Conservation (phyloP, 75 land plant genomes). For the Cryptomeria japonica region DNA sequence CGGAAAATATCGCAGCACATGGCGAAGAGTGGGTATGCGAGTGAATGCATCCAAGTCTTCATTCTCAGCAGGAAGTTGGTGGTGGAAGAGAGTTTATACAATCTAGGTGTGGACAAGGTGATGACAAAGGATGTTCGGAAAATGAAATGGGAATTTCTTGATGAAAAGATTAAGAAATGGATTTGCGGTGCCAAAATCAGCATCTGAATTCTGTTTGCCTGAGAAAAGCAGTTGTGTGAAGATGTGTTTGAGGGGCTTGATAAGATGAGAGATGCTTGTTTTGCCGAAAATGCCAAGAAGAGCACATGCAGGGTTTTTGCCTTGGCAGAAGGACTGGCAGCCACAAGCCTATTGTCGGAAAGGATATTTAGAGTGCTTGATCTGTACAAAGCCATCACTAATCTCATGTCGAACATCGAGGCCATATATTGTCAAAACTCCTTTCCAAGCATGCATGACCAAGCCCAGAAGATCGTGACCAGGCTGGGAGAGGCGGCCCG, state of each 20-base stretch:
- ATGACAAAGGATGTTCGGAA: slow-evolving; percentile 26
- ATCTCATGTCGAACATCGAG: slow-evolving; percentile 49
- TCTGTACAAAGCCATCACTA: slow-evolving; percentile 52
- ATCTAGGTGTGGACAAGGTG: slow-evolving; percentile 26
- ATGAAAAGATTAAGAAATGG: slow-evolving; percentile 44
- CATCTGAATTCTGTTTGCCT: slow-evolving; percentile 34
- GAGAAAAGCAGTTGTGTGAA: slow-evolving; percentile 51
- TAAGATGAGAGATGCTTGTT: slow-evolving; percentile 30
- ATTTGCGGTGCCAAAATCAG: slow-evolving; percentile 27
- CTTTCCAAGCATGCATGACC: slow-evolving; percentile 23
- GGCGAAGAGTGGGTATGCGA: slow-evolving; percentile 35
- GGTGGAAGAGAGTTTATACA: slow-evolving; percentile 30
- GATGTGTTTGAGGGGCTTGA: slow-evolving; percentile 40
- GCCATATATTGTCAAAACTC: slow-evolving; percentile 42
- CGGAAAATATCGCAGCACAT: slow-evolving; percentile 54
- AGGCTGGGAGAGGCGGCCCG: slow-evolving; percentile 24
- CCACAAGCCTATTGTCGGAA: slow-evolving; percentile 33
- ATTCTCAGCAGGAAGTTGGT: slow-evolving; percentile 17
- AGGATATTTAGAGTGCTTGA: slow-evolving; percentile 58
- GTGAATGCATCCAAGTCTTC: slow-evolving; percentile 36
- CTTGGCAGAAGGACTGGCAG: slow-evolving; percentile 44
- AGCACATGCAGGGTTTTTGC: slow-evolving; percentile 30
- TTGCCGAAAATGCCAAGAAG: slow-evolving; percentile 33
- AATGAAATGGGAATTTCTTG: slow-evolving; percentile 42
- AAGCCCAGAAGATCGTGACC: not conserved